phyloP scores from a whole-genome alignment of 345 rosid species.

The Hirschfeldia incana region DNA sequence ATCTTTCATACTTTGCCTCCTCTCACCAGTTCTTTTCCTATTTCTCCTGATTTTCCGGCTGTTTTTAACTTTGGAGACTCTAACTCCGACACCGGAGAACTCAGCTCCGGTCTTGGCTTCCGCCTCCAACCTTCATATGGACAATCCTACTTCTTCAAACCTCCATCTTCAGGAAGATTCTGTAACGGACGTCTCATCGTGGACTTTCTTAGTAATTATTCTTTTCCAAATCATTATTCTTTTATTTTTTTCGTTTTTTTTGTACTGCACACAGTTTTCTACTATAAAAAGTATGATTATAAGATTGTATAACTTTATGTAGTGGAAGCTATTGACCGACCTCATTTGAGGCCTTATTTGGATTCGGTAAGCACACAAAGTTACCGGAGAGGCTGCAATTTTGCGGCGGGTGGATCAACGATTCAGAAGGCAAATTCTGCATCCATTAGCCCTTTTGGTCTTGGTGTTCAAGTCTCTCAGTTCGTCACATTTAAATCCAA shows the following conservation, averaged over 20 bases:
- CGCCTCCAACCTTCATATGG: slow-evolving; percentile 43
- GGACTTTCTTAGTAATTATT: slow-evolving; percentile 50
- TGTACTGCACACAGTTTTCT: background rate
- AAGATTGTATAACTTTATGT: background rate
- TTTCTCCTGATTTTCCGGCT: slow-evolving; percentile 47
- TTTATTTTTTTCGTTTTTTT: background rate
- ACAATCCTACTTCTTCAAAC: slow-evolving; percentile 40
- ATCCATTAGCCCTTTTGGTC: slow-evolving; percentile 36
- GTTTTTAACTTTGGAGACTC: slow-evolving; percentile 64
- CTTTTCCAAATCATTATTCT: background rate
- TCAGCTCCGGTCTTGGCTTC: slow-evolving; percentile 45
- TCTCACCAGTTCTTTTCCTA: slow-evolving; percentile 20
- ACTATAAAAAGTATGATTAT: background rate
- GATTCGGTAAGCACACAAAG: slow-evolving; percentile 36
- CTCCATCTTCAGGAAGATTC: slow-evolving; percentile 48
- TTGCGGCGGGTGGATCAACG: slow-evolving; percentile 42
- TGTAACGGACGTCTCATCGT: slow-evolving; percentile 56
- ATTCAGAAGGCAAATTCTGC: slow-evolving; percentile 41
- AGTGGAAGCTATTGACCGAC: slow-evolving; percentile 37
- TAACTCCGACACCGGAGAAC: slow-evolving; percentile 56
- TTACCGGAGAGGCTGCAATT: slow-evolving; percentile 40
- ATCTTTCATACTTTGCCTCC: slow-evolving; percentile 2
- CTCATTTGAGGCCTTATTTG: slow-evolving; percentile 46
- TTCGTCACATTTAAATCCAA: slow-evolving; percentile 48
- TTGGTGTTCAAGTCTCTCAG: slow-evolving; percentile 47